phyloP scores from a whole-genome alignment of 495 filamentous ascomycete genomes.

The Copromyces sp. region DNA sequence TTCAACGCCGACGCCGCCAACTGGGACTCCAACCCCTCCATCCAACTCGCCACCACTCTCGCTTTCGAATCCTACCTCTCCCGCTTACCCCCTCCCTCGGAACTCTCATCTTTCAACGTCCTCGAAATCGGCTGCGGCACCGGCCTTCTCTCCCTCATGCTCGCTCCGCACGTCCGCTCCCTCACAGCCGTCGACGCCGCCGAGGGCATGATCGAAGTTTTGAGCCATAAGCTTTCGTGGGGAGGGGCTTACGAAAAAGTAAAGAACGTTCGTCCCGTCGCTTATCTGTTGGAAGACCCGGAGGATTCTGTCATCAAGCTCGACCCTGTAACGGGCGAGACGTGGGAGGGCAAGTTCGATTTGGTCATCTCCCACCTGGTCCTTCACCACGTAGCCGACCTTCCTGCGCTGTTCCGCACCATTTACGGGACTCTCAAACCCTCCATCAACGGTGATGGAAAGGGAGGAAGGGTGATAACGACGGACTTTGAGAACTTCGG shows the following conservation, averaged over 20 bases:
- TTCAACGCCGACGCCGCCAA: slow-evolving; percentile 31
- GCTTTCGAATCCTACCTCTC: slow-evolving; percentile 24
- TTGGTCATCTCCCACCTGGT: slow-evolving; percentile 42
- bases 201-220: slow-evolving; percentile 42
- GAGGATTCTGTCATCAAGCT: slow-evolving; percentile 17
- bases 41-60: slow-evolving; percentile 20
- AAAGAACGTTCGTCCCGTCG: slow-evolving; percentile 12
- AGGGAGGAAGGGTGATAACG: slow-evolving; percentile 28
- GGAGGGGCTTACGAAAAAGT: slow-evolving; percentile 9
- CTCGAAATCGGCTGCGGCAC: slow-evolving; percentile 51
- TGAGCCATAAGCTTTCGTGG: slow-evolving; percentile 29
- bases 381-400: slow-evolving; percentile 43
- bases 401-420: slow-evolving; percentile 27
- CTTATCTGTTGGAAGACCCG: slow-evolving; percentile 7
- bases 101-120: slow-evolving; percentile 23
- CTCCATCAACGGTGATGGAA: too few species aligned
- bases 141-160: slow-evolving; percentile 39
- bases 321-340: slow-evolving; percentile 8
- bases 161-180: slow-evolving; percentile 31
- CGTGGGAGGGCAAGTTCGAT: slow-evolving; percentile 25
- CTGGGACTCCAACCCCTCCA: slow-evolving; percentile 31
- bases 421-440: slow-evolving; percentile 34
- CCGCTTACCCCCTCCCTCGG: slow-evolving; percentile 6
- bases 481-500: slow-evolving; percentile 52
- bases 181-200: slow-evolving; percentile 43